Percentiles rank a stretch among this genome's conserved stretches.
phyloP scores from a whole-genome alignment of 2,329 filamentous ascomycete genomes.

The Nothomitra cinnamomea region DNA sequence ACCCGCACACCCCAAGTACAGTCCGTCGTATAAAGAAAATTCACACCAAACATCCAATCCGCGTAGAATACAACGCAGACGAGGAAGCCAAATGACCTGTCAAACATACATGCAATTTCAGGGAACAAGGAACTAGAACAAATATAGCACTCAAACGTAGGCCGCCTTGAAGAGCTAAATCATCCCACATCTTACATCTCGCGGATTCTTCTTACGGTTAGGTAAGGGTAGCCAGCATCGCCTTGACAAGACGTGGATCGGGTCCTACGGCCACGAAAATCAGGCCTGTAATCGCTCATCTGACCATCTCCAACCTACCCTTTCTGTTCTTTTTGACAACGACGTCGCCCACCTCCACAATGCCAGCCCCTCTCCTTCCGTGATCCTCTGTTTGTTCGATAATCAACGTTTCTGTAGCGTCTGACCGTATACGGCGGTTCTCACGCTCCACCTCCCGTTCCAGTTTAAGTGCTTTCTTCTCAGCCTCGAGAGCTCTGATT shows the following conservation, averaged over 20 bases:
- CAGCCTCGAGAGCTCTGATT: constrained; percentile 52
- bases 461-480: constrained; percentile 39
- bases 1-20: no score
- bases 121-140: no score
- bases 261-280: constrained; percentile 33
- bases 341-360: constrained; percentile 36
- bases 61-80: no score
- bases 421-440: constrained; percentile 21
- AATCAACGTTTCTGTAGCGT: constrained; percentile 14
- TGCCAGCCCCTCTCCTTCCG: constrained; percentile 23
- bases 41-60: no score
- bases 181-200: neutral
- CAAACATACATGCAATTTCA: no score
- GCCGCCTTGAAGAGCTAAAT: no score
- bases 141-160: no score
- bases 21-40: no score
- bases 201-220: constrained; percentile 19
- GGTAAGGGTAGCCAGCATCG: constrained; percentile 55
- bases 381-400: constrained; percentile 33
- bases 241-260: constrained; percentile 44
- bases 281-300: constrained; percentile 10
- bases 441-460: constrained; percentile 34
- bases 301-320: constrained; percentile 58
- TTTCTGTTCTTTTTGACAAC: constrained; percentile 78
- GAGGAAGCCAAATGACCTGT: no score